Evolutionary conservation across 139 green algal genomes (phyloP), one percentile per base, ranked within the genome.

Genomic region (Haematococcus sp.): DNA sequence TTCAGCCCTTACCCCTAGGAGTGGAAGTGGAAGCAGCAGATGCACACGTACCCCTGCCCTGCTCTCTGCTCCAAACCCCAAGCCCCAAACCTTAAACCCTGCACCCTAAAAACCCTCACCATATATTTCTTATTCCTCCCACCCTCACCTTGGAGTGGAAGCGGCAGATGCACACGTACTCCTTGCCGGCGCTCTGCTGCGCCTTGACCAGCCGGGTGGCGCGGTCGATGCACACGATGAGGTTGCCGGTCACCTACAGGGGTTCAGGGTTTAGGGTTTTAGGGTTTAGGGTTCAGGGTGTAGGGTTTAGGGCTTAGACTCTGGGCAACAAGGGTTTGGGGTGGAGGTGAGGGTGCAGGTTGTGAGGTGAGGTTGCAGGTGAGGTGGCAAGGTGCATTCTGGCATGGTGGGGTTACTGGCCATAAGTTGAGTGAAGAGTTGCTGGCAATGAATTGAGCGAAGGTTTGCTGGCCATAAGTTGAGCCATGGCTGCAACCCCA

Each of bases 171-270:
- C 92, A 95, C 27, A 99, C 91, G 74, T 99, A 99, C 88, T 99
- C 94, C 86, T 99, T 99, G 25, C 96, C 96, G 0, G 96, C 96
- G 27, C 90, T 90, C 88, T 99, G 96, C 87, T 99, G 96, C 17
- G 91, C 89, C 89, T 99, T 99, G 19, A 98, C 96, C n/a, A 99
- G 89, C 49, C 94, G 86, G 22, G 96, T 99, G 9, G 95, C 96
- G n/a, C 96, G 86, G 71, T 99, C 94, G 32, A 98, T 88, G 61
- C 96, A 99, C 23, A 99, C 94, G 65, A 99, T 97, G 11, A 99
- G 89, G 75, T 92, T 96, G 72, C 96, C 96, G 27, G 95, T 93
- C 23, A 91, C 84, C 28, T 40, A 31, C 33, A 55, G 44, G 7
- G n/a, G n/a, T n/a, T 46, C 58, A 66, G 13, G 20, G n/a, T 66